These are phyloP conservation scores for Pterocarpus santalinus DNA, from an alignment of 306 rosid species.

Conservation along the genomic window DNA sequence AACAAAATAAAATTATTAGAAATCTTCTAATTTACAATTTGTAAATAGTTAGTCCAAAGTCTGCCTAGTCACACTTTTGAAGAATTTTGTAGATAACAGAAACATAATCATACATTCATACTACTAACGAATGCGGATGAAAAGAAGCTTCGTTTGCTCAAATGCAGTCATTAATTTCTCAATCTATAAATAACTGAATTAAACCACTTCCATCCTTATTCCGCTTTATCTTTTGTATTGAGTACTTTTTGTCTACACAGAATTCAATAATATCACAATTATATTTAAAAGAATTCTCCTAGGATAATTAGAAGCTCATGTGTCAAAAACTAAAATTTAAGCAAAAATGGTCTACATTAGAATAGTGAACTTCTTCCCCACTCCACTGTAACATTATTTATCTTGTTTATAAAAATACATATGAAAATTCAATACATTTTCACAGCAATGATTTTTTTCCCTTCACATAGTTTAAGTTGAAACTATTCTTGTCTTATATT, in stretches of 20 bases:
- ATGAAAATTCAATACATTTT: conserved; percentile 4
- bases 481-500: neutral
- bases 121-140: neutral
- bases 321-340: neutral
- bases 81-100: conserved; percentile 27
- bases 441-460: neutral
- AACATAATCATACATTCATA: conserved; percentile 38
- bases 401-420: neutral
- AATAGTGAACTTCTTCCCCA: conserved; percentile 10
- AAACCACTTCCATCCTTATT: conserved; percentile 16
- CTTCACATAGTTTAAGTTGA: conserved; percentile 18
- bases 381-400: neutral
- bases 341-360: neutral
- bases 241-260: neutral
- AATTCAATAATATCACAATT: neutral
- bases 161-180: conserved; percentile 20
- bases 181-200: conserved; percentile 1
- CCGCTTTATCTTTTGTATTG: neutral
- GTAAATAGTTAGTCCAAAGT: conserved; percentile 2
- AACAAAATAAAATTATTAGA: conserved; percentile 38
- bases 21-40: conserved; percentile 24
- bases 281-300: neutral
- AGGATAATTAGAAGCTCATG: neutral
- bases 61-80: conserved; percentile 27
- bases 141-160: conserved; percentile 30